Percentiles rank a stretch among this genome's conserved stretches.
These are phyloP conservation scores for Ajuga chamaepitys DNA, from an alignment of 257 asterid species.

Conservation along the genomic window DNA sequence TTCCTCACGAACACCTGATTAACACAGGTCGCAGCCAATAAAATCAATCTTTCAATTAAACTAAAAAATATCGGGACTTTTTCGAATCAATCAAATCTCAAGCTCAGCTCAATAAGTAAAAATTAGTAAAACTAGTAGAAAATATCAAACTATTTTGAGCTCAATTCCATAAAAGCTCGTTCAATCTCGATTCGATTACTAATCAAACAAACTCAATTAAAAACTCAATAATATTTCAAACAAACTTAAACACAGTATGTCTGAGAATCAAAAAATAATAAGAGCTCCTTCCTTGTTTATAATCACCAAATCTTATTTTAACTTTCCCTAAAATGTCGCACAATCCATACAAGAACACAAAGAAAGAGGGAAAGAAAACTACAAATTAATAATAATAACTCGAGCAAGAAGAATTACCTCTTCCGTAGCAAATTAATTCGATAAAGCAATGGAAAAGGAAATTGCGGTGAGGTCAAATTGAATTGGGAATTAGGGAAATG, in stretches of 20 bases:
- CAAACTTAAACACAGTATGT: too few relatives aligned
- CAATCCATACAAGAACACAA: background rate
- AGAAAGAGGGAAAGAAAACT: constrained; percentile 1
- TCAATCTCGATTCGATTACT: too few relatives aligned
- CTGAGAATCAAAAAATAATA: too few relatives aligned
- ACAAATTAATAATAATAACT: background rate
- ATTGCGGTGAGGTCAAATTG: constrained; percentile 1
- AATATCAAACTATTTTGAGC: too few relatives aligned
- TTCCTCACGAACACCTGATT: constrained; percentile 9
- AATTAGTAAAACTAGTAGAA: background rate
- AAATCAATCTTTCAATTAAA: constrained; percentile 1
- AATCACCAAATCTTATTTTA: too few relatives aligned
- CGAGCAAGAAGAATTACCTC: constrained; percentile 8
- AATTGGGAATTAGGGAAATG: background rate
- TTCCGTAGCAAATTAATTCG: constrained; percentile 11
- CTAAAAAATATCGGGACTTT: too few relatives aligned
- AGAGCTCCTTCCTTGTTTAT: too few relatives aligned
- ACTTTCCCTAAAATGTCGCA: background rate
- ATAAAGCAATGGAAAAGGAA: background rate
- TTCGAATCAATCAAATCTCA: background rate
- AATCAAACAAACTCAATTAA: too few relatives aligned
- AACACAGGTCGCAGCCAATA: background rate
- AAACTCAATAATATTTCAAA: too few relatives aligned
- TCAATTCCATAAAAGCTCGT: too few relatives aligned
- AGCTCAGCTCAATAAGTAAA: too few relatives aligned